phyloP scores from a whole-genome alignment of 352 stramenopile genomes.

The Pythium utonaiense region DNA sequence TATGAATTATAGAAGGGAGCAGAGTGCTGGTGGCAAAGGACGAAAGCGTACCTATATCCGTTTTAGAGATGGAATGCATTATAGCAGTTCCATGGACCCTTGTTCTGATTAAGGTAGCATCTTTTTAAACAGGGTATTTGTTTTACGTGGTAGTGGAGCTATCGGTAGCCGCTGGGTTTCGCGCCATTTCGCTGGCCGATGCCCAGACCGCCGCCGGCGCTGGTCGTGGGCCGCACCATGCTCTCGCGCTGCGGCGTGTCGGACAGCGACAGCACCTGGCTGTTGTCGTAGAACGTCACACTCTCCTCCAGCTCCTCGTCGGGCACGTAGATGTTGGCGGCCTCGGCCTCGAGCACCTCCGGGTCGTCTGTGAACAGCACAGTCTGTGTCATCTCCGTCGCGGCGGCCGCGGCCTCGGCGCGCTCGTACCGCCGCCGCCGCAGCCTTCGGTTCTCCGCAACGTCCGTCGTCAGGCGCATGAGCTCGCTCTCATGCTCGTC shows the following conservation, averaged over 20 bases:
- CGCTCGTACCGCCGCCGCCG: constrained; percentile 41
- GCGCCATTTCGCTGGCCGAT: background rate
- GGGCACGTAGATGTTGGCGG: constrained; percentile 49
- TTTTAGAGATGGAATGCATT: background rate
- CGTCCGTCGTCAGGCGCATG: constrained; percentile 17
- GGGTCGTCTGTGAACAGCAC: constrained; percentile 76
- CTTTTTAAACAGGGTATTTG: background rate
- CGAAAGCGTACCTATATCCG: background rate
- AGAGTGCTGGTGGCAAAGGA: background rate
- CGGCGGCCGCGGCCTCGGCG: constrained; percentile 35
- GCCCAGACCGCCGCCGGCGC: constrained; percentile 24
- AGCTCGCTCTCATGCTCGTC: constrained; percentile 25
- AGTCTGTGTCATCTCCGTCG: constrained; percentile 59
- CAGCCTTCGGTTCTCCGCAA: constrained; percentile 38
- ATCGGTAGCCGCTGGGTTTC: constrained; percentile 1
- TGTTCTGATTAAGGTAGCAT: background rate
- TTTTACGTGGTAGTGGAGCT: no score
- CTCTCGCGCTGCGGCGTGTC: constrained; percentile 41
- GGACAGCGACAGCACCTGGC: constrained; percentile 61
- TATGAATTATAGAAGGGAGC: constrained; percentile 3
- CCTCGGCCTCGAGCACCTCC: constrained; percentile 49
- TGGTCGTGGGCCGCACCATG: constrained; percentile 43
- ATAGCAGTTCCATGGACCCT: background rate
- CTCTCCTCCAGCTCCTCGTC: constrained; percentile 60
- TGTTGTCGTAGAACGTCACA: constrained; percentile 74